phyloP scores from a whole-genome alignment of 2,329 filamentous ascomycete species.

The Fusarium pseudograminearum region DNA sequence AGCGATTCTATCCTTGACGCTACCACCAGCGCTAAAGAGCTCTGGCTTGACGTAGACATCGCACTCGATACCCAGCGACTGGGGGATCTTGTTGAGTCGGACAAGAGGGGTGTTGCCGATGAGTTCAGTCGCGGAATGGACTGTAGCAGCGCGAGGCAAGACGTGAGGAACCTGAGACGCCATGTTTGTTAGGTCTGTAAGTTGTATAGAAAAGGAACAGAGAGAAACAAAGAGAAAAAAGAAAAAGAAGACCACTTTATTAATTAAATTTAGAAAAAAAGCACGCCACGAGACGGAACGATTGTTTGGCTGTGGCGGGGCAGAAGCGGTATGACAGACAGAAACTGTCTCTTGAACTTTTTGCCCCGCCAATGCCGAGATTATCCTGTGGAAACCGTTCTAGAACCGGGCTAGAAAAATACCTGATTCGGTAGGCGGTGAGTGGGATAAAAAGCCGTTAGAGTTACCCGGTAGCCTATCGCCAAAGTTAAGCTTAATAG shows the following conservation, averaged over 20 bases:
- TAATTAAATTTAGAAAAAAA: constrained; percentile 19
- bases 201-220: background rate
- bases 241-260: constrained; percentile 25
- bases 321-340: constrained; percentile 25
- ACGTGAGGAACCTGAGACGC: constrained; percentile 50
- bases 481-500: constrained; percentile 27
- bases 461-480: constrained; percentile 19
- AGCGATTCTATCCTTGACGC: constrained; percentile 95
- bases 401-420: constrained; percentile 28
- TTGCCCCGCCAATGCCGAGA: constrained; percentile 50
- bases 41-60: constrained; percentile 93
- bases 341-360: constrained; percentile 17
- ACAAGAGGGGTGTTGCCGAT: constrained; percentile 98
- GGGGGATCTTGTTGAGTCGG: constrained; percentile 90
- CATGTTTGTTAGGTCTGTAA: constrained; percentile 30
- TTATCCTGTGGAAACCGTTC: constrained; percentile 42
- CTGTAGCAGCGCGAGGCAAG: constrained; percentile 53
- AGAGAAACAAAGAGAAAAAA: background rate
- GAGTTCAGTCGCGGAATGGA: constrained; percentile 80
- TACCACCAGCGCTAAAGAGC: constrained; percentile 93
- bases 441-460: constrained; percentile 1
- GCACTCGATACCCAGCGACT: constrained; percentile 88
- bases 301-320: constrained; percentile 40
- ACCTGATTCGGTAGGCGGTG: constrained; percentile 22
- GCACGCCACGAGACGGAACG: constrained; percentile 45